phyloP scores from a whole-genome alignment of 2,329 filamentous ascomycete genomes.

The Cytospora mali region DNA sequence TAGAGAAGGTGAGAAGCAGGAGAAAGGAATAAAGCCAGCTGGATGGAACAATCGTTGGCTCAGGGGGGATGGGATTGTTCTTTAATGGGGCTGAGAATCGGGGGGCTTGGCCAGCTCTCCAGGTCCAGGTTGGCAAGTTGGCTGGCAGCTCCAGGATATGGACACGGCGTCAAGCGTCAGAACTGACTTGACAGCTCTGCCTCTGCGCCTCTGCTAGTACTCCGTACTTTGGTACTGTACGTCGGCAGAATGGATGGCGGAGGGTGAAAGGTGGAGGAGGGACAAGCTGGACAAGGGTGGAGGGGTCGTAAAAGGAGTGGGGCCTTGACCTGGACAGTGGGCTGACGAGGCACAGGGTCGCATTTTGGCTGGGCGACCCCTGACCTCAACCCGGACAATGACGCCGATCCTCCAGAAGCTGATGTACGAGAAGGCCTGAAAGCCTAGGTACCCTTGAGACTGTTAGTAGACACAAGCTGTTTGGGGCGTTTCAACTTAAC shows the following conservation, averaged over 20 bases:
- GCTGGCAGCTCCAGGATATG: not conserved
- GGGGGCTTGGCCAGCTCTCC: constrained; percentile 6
- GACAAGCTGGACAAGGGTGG: not conserved
- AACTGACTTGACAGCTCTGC: not conserved
- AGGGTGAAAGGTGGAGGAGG: not conserved
- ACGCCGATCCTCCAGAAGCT: not conserved
- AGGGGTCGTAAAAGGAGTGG: constrained; percentile 1
- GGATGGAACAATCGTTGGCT: constrained; percentile 17
- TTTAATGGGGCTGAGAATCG: constrained; percentile 27
- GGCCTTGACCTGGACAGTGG: not conserved
- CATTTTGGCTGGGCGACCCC: not conserved
- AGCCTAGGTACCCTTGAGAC: not conserved
- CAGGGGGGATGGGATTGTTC: constrained; percentile 28
- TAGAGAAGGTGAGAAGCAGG: constrained; percentile 14
- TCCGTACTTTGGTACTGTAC: no score
- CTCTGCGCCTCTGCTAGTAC: no score
- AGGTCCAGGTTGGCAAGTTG: not conserved
- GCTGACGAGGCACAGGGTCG: not conserved
- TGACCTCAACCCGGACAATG: not conserved
- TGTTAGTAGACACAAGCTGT: no score
- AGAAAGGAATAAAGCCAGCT: constrained; percentile 27
- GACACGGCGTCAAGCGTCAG: not conserved
- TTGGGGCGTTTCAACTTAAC: no score
- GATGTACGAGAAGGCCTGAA: not conserved
- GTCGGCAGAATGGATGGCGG: not conserved